These are phyloP conservation scores for Pyropia yezoensis DNA, from an alignment of 23 red algal genomes.

Conservation along the genomic window DNA sequence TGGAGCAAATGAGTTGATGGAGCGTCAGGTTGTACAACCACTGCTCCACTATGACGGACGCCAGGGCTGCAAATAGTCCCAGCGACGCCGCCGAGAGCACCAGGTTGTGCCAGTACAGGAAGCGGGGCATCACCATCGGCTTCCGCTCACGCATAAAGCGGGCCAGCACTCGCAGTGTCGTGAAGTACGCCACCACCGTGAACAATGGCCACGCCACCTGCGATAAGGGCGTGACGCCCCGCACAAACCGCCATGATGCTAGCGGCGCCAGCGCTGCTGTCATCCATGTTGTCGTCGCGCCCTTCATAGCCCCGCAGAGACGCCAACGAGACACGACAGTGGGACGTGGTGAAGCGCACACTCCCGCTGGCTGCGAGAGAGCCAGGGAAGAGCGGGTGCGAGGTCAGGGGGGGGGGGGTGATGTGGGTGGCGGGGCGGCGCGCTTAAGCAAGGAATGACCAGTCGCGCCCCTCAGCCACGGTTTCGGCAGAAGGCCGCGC, in stretches of 20 bases:
- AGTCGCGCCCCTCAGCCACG: no score
- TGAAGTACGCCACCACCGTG: constrained; percentile 47
- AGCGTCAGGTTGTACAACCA: constrained; percentile 25
- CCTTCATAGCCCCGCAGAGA: no score
- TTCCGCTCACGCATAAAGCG: constrained; percentile 40
- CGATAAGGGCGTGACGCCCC: constrained; percentile 53
- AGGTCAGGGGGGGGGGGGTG: no score
- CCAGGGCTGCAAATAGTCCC: constrained; percentile 60
- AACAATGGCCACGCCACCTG: constrained; percentile 40
- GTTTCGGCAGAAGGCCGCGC: no score
- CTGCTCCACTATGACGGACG: constrained; percentile 25
- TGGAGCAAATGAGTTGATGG: constrained; percentile 67
- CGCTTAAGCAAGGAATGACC: no score
- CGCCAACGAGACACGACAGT: no score
- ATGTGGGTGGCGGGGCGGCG: no score
- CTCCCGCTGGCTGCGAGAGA: no score
- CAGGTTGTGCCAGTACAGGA: constrained; percentile 87
- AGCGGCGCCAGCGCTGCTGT: background rate
- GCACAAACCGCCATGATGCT: constrained; percentile 47
- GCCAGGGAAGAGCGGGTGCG: no score
- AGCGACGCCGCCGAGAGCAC: constrained; percentile 50
- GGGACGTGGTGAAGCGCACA: no score
- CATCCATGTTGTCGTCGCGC: no score
- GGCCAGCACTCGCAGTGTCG: constrained; percentile 44
- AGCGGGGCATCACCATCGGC: constrained; percentile 50